phyloP scores from a whole-genome alignment of 495 filamentous ascomycete species.

The Lophium mytilinum region DNA sequence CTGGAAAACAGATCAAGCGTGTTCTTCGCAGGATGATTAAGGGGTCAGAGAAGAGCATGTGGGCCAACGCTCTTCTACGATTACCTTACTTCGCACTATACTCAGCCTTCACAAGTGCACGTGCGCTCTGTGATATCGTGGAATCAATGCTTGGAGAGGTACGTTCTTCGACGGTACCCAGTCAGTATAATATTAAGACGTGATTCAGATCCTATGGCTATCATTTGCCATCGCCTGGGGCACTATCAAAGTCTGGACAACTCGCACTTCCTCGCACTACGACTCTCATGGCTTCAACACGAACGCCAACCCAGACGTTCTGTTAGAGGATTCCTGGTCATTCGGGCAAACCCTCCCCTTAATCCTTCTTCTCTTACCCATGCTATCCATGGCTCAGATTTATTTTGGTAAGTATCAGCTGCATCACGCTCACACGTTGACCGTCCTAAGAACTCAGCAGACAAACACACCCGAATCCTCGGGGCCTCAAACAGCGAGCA shows the following conservation, averaged over 20 bases:
- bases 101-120: not conserved
- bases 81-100: slow-evolving; percentile 2
- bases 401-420: slow-evolving; percentile 7
- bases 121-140: slow-evolving; percentile 3
- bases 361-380: slow-evolving; percentile 8
- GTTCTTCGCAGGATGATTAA: slow-evolving; percentile 1
- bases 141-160: slow-evolving; percentile 10
- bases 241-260: slow-evolving; percentile 14
- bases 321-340: slow-evolving; percentile 14
- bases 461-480: too few relatives aligned
- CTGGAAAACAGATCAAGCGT: slow-evolving; percentile 2
- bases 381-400: slow-evolving; percentile 11
- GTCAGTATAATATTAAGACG: too few relatives aligned
- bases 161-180: not conserved
- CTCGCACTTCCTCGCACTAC: not conserved
- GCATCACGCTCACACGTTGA: too few relatives aligned
- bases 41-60: not conserved
- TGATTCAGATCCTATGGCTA: slow-evolving; percentile 11
- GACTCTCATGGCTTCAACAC: not conserved
- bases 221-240: slow-evolving; percentile 17
- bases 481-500: too few relatives aligned
- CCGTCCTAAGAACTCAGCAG: too few relatives aligned
- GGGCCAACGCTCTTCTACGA: not conserved
- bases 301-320: slow-evolving; percentile 7
- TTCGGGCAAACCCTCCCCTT: slow-evolving; percentile 17